Base-by-base conservation (phyloP, 1,284 basidiomycete genomes). In the Tremellales sp. region DNA sequence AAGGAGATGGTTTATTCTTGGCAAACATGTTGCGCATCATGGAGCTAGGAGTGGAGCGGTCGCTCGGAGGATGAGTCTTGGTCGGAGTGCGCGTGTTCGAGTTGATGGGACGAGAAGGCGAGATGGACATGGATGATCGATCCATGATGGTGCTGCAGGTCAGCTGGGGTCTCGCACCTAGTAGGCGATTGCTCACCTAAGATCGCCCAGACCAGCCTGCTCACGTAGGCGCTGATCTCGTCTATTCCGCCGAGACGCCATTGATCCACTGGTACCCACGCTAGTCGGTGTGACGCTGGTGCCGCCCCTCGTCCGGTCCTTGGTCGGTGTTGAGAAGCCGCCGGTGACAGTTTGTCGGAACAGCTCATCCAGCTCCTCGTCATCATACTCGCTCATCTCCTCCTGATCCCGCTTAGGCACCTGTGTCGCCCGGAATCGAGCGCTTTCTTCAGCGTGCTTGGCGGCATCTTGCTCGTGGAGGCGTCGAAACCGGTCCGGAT, bases 11-110 rank as follows among this genome's bases (percentile, higher is more conserved):
- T 10, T 60, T 53, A 44, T 48, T 56, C 35, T 52, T 58, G 15
- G 69, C 62, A 40, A 72, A 72, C 5, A 68, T 44, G 43, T 65
- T 70, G 1, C 68, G 63, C 19, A 68, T 61, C 3, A 72, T 58
- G 1, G 67, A 65, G 1, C 56, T 62, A 0, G 68, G 67, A 0
- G 68, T 67, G 3, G 58, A 44, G 23, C 52, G 63, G 10, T 54
- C 58, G 40, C 51, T 61, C 3, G 64, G 59, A 10, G 60, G 61
- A 26, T 56, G 56, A n/a, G 56, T 49, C 42, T 61, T 63, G 0
- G 56, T 59, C 6, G 67, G 68, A 2, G 68, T 67, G 24, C 49
- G 45, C 25, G 56, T 51, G 35, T 61, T 59, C 37, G 58, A 63
- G 21, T 70, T 69, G 13, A 36, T n/a, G 15, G 33, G 33, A 0